Evolutionary conservation across 495 filamentous ascomycete species (phyloP), one percentile per base, ranked within the genome.

Genomic region (Rhypophila decipiens): DNA sequence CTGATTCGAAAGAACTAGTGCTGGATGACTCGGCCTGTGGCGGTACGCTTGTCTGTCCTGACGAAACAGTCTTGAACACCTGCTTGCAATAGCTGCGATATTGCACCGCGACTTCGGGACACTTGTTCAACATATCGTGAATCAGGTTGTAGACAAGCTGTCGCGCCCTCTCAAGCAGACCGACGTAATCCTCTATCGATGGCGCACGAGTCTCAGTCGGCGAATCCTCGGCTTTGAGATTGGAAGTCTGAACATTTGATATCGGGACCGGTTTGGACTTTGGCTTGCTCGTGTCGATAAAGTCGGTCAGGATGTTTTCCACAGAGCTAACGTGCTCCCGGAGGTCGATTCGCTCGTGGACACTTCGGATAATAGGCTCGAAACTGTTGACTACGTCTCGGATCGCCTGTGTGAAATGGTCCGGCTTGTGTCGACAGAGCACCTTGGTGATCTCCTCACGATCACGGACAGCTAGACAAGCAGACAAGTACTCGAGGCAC

Each of bases 301-400:
- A 71, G 42, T 85, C 82, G 4, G 64, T 68, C 2, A 85, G 46
- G 55, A 87, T 85, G 42, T 50, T 61, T 55, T 86, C 74, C 1
- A 71, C 56, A 20, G 83, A 77, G 22, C 63, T 65, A 0, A 86
- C 50, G 24, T 82, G 79, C 18, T 70, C 76, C 29, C 73, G 74
- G 21, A 87, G 69, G 48, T 87, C 80, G 7, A 84, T 72, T 4
- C 76, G 74, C 40, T 84, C 75, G 46, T 87, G 83, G 11, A 84
- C 61, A 5, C 60, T 57, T 4, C 83, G 72, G 31, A 87, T 85
- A 42, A 85, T 75, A 3, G 77, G 80, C n/a, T 85, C 83, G 47
- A 83, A 83, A 5, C 75, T 76, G 0, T 64, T 59, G 9, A 85
- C 73, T 8, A 68, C 53, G 21, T 81, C 75, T n/a, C 71, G 67